These are phyloP conservation scores for Sistotremastrum suecicum DNA, from an alignment of 768 basidiomycete genomes.

Conservation along the genomic window DNA sequence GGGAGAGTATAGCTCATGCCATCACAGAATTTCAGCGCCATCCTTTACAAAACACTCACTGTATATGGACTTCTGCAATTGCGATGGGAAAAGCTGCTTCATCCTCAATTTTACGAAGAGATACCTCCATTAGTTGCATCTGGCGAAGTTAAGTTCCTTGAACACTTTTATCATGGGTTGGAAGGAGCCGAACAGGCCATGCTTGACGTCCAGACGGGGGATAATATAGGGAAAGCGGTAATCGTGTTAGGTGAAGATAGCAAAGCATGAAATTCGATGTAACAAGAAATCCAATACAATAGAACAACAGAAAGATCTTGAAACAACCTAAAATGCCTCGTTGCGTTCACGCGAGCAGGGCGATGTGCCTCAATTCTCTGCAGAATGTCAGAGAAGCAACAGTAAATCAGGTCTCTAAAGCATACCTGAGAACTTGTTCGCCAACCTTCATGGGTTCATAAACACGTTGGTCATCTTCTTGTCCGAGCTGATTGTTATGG, in stretches of 20 bases:
- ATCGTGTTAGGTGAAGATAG: conserved; percentile 4
- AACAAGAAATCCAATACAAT: too few species aligned
- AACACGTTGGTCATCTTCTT: conserved; percentile 17
- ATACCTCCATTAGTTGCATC: conserved; percentile 27
- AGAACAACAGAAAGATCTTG: too few species aligned
- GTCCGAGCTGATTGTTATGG: conserved; percentile 23
- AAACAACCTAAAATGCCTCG: neutral
- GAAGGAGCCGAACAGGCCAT: conserved; percentile 26
- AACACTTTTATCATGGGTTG: conserved; percentile 32
- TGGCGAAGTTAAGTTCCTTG: conserved; percentile 33
- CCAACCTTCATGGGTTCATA: conserved; percentile 80
- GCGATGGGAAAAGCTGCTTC: conserved; percentile 20
- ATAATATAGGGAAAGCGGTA: conserved; percentile 23
- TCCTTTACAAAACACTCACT: conserved; percentile 28
- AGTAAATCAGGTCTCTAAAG: neutral
- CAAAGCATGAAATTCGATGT: too few species aligned
- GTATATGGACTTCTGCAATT: conserved; percentile 21
- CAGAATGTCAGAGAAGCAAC: neutral
- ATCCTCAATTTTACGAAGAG: conserved; percentile 28
- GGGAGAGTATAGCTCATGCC: neutral
- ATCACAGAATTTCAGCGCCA: conserved; percentile 22
- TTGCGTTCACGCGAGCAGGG: conserved; percentile 48
- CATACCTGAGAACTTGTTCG: conserved; percentile 73
- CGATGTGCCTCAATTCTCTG: conserved; percentile 73
- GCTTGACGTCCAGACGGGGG: conserved; percentile 20